phyloP scores from a whole-genome alignment of 305 asterid species.

The Solanum hybrid region DNA sequence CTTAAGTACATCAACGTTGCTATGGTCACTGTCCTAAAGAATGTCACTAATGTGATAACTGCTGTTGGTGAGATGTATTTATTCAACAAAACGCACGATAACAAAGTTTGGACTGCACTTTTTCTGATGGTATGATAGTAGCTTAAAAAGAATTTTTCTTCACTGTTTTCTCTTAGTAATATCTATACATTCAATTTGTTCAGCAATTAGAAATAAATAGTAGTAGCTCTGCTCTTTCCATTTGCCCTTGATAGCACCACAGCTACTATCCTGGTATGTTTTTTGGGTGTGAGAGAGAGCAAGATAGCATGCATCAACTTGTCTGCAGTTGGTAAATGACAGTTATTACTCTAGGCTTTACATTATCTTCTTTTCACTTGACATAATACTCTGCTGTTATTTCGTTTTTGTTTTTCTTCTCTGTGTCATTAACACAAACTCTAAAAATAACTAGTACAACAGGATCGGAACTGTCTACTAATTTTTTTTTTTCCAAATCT shows the following conservation, averaged over 20 bases:
- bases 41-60: conserved; percentile 84
- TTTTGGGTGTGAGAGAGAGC: neutral
- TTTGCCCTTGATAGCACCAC: neutral
- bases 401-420: neutral
- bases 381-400: neutral
- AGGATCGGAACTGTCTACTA: neutral
- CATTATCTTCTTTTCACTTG: neutral
- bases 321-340: neutral
- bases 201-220: neutral
- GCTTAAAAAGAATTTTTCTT: neutral
- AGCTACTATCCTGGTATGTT: neutral
- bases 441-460: neutral
- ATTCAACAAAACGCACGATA: conserved; percentile 78
- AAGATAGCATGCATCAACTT: neutral
- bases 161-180: neutral
- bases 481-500: neutral
- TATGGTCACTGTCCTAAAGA: conserved; percentile 93
- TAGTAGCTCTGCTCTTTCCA: neutral
- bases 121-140: conserved; percentile 65
- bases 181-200: neutral
- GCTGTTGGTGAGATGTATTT: conserved; percentile 94
- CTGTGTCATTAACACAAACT: neutral
- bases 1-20: conserved; percentile 78
- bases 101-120: conserved; percentile 88
- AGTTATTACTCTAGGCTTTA: neutral